Conservation (phyloP, 345 rosid genomes). For the Boechera retrofracta region DNA sequence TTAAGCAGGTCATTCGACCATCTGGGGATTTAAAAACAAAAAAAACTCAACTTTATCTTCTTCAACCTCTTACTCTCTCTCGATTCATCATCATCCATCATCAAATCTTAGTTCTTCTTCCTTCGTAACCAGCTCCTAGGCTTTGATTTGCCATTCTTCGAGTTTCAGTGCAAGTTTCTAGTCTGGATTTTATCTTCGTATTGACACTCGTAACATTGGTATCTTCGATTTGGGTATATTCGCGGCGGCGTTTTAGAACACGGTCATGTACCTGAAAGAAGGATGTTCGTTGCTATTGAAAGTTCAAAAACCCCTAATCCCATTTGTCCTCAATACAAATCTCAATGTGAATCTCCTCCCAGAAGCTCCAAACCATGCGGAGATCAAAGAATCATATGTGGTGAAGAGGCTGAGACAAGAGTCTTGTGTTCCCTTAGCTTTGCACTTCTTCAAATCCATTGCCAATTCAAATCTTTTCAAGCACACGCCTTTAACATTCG, state of each 20-base stretch:
- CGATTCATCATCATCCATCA: too few relatives aligned
- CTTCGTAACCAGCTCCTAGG: too few relatives aligned
- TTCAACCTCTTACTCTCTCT: too few relatives aligned
- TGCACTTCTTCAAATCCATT: slow-evolving; percentile 64
- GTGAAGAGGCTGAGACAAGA: slow-evolving; percentile 57
- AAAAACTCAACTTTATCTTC: too few relatives aligned
- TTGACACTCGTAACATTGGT: too few relatives aligned
- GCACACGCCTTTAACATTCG: slow-evolving; percentile 74
- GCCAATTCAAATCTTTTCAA: slow-evolving; percentile 69
- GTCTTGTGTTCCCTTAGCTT: slow-evolving; percentile 53
- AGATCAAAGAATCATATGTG: slow-evolving; percentile 58
- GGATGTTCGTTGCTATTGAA: slow-evolving; percentile 59
- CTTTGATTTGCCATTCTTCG: too few relatives aligned
- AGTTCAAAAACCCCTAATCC: slow-evolving; percentile 54
- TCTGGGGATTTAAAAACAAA: too few relatives aligned
- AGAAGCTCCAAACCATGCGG: slow-evolving; percentile 30
- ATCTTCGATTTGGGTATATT: background rate
- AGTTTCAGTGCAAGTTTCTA: too few relatives aligned
- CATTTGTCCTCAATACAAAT: slow-evolving; percentile 55
- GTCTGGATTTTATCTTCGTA: too few relatives aligned
- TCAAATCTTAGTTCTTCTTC: too few relatives aligned
- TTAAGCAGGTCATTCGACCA: too few relatives aligned
- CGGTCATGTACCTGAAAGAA: slow-evolving; percentile 55
- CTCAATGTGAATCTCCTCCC: slow-evolving; percentile 44
- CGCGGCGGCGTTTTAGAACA: background rate